Evolutionary conservation across 345 rosid genomes (phyloP).

Genomic region (Populus davidiana): DNA sequence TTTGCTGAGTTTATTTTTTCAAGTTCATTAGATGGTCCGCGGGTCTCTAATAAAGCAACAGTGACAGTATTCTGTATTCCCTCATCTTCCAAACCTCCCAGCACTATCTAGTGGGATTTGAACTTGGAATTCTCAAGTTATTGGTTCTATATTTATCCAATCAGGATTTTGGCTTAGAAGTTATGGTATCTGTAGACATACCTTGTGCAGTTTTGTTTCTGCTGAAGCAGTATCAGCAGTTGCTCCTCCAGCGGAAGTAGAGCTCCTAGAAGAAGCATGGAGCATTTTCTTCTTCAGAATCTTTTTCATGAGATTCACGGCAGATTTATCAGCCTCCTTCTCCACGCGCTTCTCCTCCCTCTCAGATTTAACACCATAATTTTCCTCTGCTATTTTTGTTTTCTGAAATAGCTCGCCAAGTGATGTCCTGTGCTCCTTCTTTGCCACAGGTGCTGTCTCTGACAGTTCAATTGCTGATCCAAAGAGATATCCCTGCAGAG

Average conservation of each 20-base stretch:
- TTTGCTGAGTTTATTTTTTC: neutral
- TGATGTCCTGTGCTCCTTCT: constrained; percentile 66
- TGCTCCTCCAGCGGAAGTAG: constrained; percentile 33
- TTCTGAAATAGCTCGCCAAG: constrained; percentile 78
- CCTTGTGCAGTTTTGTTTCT: constrained; percentile 71
- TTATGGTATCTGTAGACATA: constrained; percentile 7
- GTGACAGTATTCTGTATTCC: neutral
- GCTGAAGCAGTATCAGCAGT: constrained; percentile 47
- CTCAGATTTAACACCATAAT: constrained; percentile 37
- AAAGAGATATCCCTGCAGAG: constrained; percentile 72
- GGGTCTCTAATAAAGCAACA: neutral
- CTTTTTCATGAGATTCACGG: constrained; percentile 55
- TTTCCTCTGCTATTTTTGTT: constrained; percentile 53
- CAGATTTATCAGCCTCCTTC: constrained; percentile 62
- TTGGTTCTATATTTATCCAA: neutral
- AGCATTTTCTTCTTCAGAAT: constrained; percentile 56
- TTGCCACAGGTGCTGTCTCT: constrained; percentile 53
- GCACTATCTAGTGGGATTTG: neutral
- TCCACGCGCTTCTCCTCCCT: constrained; percentile 50
- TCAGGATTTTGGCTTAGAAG: neutral
- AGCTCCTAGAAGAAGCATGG: constrained; percentile 48
- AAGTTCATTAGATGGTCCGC: neutral
- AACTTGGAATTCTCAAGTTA: neutral
- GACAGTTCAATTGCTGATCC: constrained; percentile 66
- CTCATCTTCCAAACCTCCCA: neutral